These are phyloP conservation scores for Salix exigua DNA, from an alignment of 345 rosid species.

Conservation along the genomic window DNA sequence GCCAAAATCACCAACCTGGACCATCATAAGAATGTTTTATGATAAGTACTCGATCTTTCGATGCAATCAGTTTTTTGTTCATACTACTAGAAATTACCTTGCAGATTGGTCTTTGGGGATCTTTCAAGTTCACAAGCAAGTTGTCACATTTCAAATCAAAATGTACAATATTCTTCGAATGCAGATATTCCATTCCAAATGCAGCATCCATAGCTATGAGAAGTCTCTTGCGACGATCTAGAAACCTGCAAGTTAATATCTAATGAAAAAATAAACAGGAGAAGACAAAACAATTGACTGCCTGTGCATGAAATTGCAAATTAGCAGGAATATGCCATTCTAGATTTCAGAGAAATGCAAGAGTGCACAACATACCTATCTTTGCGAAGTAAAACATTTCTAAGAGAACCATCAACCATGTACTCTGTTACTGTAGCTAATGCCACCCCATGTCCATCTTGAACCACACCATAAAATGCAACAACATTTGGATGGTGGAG, in stretches of 20 bases:
- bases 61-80: background rate
- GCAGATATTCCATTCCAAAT: slow-evolving; percentile 97
- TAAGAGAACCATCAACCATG: slow-evolving; percentile 96
- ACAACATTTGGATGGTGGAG: slow-evolving; percentile 96
- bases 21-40: slow-evolving; percentile 12
- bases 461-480: slow-evolving; percentile 96
- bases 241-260: slow-evolving; percentile 48
- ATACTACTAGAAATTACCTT: slow-evolving; percentile 48
- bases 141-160: slow-evolving; percentile 97
- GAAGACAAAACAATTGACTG: slow-evolving; percentile 1
- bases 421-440: slow-evolving; percentile 84
- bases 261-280: slow-evolving; percentile 3
- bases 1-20: slow-evolving; percentile 82
- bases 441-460: slow-evolving; percentile 81
- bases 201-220: slow-evolving; percentile 99
- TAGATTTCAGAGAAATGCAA: slow-evolving; percentile 12
- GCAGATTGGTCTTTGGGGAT: slow-evolving; percentile 89
- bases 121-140: slow-evolving; percentile 94
- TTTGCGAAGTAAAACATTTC: slow-evolving; percentile 81
- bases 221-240: slow-evolving; percentile 87
- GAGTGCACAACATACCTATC: slow-evolving; percentile 55
- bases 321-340: slow-evolving; percentile 10
- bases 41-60: background rate
- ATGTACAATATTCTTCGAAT: slow-evolving; percentile 94
- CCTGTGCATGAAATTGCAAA: background rate